Percentiles rank a stretch among this genome's conserved stretches.
Evolutionary conservation across 768 basidiomycete species (phyloP).

Genomic region (Lentinula raphanica): DNA sequence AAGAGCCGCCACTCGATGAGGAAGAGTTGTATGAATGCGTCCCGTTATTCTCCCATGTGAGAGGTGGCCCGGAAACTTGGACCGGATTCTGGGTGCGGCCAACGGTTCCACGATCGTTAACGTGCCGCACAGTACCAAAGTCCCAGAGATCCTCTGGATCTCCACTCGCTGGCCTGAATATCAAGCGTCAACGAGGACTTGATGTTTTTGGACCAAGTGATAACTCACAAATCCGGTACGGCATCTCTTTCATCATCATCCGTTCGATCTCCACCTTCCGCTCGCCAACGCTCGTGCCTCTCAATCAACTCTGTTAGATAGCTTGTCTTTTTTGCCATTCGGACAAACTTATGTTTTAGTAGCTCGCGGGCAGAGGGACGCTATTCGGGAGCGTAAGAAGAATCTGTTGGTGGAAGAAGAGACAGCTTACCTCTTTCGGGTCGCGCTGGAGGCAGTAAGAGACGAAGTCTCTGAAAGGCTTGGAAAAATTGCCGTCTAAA

Average conservation of each 20-base stretch:
- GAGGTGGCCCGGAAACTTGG: constrained; percentile 57
- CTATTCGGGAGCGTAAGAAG: constrained; percentile 33
- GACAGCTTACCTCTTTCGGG: constrained; percentile 67
- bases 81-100: constrained; percentile 59
- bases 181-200: background rate
- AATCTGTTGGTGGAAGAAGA: background rate
- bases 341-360: constrained; percentile 93
- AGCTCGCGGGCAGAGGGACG: constrained; percentile 94
- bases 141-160: constrained; percentile 92
- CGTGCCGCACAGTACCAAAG: constrained; percentile 91
- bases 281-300: constrained; percentile 88
- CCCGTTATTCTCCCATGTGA: constrained; percentile 79
- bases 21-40: constrained; percentile 29
- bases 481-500: constrained; percentile 87
- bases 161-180: constrained; percentile 43
- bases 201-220: background rate
- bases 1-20: constrained; percentile 25
- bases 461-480: constrained; percentile 92
- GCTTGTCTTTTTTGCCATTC: constrained; percentile 89
- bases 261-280: constrained; percentile 74
- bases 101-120: constrained; percentile 45
- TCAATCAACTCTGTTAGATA: constrained; percentile 97
- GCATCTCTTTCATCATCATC: constrained; percentile 67
- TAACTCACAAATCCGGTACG: constrained; percentile 58
- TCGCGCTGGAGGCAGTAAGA: constrained; percentile 90